Conservation (phyloP, 108 stramenopile genomes). For the Parmales sp. region DNA sequence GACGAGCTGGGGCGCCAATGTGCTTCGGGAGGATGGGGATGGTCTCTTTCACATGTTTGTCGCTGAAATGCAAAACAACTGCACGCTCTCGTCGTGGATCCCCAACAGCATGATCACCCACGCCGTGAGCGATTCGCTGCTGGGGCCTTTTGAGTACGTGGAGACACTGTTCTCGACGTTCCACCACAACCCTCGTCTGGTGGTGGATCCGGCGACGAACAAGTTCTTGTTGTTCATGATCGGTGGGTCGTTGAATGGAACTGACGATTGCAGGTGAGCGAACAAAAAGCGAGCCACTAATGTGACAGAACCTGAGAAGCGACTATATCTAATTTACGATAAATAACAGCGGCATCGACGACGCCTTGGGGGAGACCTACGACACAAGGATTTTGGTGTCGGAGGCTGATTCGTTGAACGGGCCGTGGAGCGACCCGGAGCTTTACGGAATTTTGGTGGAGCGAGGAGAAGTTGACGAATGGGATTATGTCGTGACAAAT, state of each 20-base stretch:
- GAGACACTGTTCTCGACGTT: not conserved
- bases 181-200: not conserved
- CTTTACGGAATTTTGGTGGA: too few species aligned
- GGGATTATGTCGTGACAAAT: constrained; percentile 1
- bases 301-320: too few species aligned
- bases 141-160: not conserved
- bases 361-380: not conserved
- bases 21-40: not conserved
- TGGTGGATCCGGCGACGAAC: not conserved
- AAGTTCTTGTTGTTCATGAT: not conserved
- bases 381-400: not conserved
- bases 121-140: not conserved
- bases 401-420: not conserved
- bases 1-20: not conserved
- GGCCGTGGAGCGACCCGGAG: not conserved
- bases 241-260: not conserved
- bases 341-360: not conserved
- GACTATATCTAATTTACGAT: too few species aligned
- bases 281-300: too few species aligned
- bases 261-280: not conserved
- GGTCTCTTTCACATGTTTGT: not conserved
- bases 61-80: not conserved
- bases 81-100: not conserved
- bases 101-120: not conserved
- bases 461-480: not conserved